phyloP scores from a whole-genome alignment of 345 rosid genomes.

The Citrus sp. region DNA sequence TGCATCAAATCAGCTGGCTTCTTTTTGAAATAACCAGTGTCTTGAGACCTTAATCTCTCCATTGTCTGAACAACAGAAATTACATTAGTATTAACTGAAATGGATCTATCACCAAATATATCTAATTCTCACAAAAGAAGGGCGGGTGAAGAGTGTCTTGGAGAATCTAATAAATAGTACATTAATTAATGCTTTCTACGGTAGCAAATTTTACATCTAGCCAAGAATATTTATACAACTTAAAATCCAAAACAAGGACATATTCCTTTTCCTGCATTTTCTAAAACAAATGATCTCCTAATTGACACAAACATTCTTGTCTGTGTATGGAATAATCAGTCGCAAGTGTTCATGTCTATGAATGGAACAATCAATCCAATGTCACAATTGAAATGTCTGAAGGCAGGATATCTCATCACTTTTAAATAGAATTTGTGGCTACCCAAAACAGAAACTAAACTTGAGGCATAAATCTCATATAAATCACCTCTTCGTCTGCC shows the following conservation, averaged over 20 bases:
- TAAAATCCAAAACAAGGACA: background rate
- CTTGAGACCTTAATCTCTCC: constrained; percentile 90
- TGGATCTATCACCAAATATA: background rate
- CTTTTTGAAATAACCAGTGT: constrained; percentile 78
- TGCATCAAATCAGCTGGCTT: constrained; percentile 94
- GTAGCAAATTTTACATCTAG: background rate
- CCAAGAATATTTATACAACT: background rate
- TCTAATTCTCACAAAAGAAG: background rate
- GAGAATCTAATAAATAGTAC: background rate
- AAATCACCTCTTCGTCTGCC: constrained; percentile 92
- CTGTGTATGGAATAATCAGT: background rate
- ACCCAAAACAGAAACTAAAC: background rate
- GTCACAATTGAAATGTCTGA: background rate
- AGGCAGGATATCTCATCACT: background rate
- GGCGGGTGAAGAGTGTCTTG: background rate
- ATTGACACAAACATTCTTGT: background rate
- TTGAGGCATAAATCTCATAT: background rate
- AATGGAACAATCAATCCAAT: background rate
- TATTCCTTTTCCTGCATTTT: background rate
- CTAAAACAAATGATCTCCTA: background rate
- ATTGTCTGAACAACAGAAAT: constrained; percentile 58
- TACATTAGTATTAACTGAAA: constrained; percentile 15
- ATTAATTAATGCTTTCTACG: background rate
- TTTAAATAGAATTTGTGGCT: background rate
- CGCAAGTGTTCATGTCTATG: background rate